Evolutionary conservation across 345 rosid genomes (phyloP), one percentile per base, ranked within the genome.

Genomic region (Kandelia obovata): DNA sequence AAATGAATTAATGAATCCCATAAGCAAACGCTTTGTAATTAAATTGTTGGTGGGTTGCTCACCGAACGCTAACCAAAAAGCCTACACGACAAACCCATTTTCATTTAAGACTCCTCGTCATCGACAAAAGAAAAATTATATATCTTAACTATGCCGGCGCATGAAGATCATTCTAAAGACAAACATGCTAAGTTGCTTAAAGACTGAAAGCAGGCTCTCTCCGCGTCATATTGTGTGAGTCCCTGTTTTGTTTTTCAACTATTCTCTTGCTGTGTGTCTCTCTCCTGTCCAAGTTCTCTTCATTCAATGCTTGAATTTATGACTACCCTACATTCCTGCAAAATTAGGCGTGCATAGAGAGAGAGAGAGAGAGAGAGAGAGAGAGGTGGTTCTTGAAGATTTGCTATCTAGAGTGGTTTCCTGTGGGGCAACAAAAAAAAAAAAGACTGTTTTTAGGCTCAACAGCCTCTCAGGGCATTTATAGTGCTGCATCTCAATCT

Each of bases 41-140:
- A 72, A 83, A 81, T 72, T 70, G 77, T 71, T 75, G 88, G 80
- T 53, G 75, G 79, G 82, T 85, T 76, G 96, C 86, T 89, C 83
- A 86, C 81, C 97, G 72, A 86, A 80, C 82, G 81, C 78, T 80
- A 81, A 80, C 91, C 89, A 43, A 81, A 83, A 74, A 74, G 59
- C 69, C 82, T 84, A 67, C 85, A 79, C 66, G 84, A 77, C 66
- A 25, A 70, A 61, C 70, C 80, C 78, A 34, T 78, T 75, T 70
- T 71, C 88, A 76, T 82, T 84, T 69, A 86, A 78, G 84, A 59
- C 77, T 67, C 56, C 10, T 7, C 52, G 26, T 15, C 49, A 34
- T 34, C 37, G 37, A 34, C 13, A 28, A 26, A 5, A 61, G 28
- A 17, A 34, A 6, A 7, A 19, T 43, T 20, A 20, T n/a, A 66